Conservation (phyloP, 306 rosid genomes). For the Biancaea sappan region DNA sequence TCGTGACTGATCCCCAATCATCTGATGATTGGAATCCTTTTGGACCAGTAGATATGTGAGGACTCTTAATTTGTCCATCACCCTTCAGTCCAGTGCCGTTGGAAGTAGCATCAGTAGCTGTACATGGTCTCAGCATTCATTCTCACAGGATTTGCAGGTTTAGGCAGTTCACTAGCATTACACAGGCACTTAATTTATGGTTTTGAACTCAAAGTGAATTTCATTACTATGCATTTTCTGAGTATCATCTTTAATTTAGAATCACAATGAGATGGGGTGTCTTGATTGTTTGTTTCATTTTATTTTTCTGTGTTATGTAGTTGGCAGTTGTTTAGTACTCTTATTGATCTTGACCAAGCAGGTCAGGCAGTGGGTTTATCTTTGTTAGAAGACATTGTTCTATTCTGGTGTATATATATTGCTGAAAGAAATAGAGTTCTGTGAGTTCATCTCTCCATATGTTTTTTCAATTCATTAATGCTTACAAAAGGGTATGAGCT, state of each 20-base stretch:
- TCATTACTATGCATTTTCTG: background rate
- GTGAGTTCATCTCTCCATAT: background rate
- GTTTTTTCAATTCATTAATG: no score
- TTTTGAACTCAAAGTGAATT: background rate
- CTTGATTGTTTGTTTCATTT: background rate
- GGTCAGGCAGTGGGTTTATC: background rate
- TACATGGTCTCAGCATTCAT: slow-evolving; percentile 26
- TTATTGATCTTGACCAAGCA: background rate
- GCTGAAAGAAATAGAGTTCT: background rate
- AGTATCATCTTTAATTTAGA: background rate
- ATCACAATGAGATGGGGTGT: background rate
- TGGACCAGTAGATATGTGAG: slow-evolving; percentile 84
- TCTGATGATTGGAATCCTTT: slow-evolving; percentile 46
- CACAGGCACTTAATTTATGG: background rate
- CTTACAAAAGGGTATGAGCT: no score
- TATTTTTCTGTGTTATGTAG: slow-evolving; percentile 23
- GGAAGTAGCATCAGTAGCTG: slow-evolving; percentile 21
- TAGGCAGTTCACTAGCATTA: slow-evolving; percentile 19
- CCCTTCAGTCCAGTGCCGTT: slow-evolving; percentile 6
- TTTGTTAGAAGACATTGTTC: background rate
- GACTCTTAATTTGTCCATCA: background rate
- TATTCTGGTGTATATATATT: background rate
- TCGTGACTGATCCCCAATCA: slow-evolving; percentile 52
- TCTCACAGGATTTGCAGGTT: slow-evolving; percentile 29
- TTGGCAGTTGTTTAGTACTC: background rate